Evolutionary conservation across 208 protist genomes (phyloP), one percentile per base, ranked within the genome.

Genomic region (Sergeia podlipaevii): DNA sequence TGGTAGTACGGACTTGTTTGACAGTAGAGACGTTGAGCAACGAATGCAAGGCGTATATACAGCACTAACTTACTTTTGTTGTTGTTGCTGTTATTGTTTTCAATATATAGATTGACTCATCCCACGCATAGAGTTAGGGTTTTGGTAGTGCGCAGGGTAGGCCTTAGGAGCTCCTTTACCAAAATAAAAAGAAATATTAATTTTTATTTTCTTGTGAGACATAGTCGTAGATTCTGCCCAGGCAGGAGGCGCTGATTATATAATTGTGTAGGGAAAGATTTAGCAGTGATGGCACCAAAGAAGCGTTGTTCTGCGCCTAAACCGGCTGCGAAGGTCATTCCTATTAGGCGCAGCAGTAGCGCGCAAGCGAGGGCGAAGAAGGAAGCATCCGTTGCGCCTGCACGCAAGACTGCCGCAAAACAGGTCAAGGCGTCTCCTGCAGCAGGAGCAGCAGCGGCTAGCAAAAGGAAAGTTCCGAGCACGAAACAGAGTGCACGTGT

Each of bases 141-240:
- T 43, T 41, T n/a, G n/a, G n/a, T n/a, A n/a, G n/a, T n/a, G n/a
- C n/a, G n/a, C n/a, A n/a, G n/a, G n/a, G n/a, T n/a, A n/a, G n/a
- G n/a, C n/a, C n/a, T n/a, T n/a, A n/a, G n/a, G n/a, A n/a, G n/a
- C 32, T 39, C 6, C 5, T 24, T 6, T 37, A 51, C 8, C 15
- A 37, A 51, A 51, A 51, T 23, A 23, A 54, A 41, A 43, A 54
- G 28, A 15, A 36, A 54, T 29, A 54, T 7, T 42, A 42, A 36
- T 2, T 37, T 60, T 17, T 60, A 6, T 6, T 60, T 60, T 38
- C 34, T 18, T 42, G 27, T 34, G 20, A 46, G 1, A n/a, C n/a
- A n/a, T n/a, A n/a, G n/a, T n/a, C n/a, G n/a, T n/a, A n/a, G n/a
- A n/a, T n/a, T n/a, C n/a, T n/a, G n/a, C n/a, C n/a, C n/a, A n/a